phyloP scores from a whole-genome alignment of 352 stramenopile species.

The Globisporangium radiosum region DNA sequence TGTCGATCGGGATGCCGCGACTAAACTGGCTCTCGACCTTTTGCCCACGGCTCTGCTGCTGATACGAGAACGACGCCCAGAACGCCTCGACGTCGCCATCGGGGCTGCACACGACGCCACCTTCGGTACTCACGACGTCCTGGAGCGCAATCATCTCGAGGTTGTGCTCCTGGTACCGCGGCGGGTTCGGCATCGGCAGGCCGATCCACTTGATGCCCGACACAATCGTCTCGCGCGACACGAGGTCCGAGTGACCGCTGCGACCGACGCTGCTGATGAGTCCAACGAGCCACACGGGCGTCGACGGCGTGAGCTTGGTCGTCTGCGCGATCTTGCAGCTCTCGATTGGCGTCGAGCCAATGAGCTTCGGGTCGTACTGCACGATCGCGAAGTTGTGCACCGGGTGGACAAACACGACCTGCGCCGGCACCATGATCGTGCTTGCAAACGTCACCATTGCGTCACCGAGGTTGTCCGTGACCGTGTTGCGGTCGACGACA shows the following conservation, averaged over 20 bases:
- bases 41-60: conserved; percentile 61
- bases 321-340: conserved; percentile 66
- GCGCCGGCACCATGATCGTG: conserved; percentile 82
- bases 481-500: conserved; percentile 90
- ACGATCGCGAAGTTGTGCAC: conserved; percentile 92
- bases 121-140: conserved; percentile 76
- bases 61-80: conserved; percentile 85
- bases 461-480: conserved; percentile 84
- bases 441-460: conserved; percentile 88
- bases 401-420: conserved; percentile 89
- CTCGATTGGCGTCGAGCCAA: conserved; percentile 76
- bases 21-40: conserved; percentile 87
- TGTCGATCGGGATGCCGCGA: conserved; percentile 78
- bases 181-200: conserved; percentile 73
- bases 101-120: conserved; percentile 68
- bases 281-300: conserved; percentile 81
- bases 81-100: conserved; percentile 74
- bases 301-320: conserved; percentile 44
- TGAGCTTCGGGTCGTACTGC: conserved; percentile 86
- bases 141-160: conserved; percentile 83
- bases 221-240: conserved; percentile 82
- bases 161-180: conserved; percentile 85
- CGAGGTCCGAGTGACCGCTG: conserved; percentile 73
- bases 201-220: conserved; percentile 83
- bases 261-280: conserved; percentile 78